Evolutionary conservation across 169 alveolate genomes (phyloP).

Genomic region (Toxoplasma gondii): DNA sequence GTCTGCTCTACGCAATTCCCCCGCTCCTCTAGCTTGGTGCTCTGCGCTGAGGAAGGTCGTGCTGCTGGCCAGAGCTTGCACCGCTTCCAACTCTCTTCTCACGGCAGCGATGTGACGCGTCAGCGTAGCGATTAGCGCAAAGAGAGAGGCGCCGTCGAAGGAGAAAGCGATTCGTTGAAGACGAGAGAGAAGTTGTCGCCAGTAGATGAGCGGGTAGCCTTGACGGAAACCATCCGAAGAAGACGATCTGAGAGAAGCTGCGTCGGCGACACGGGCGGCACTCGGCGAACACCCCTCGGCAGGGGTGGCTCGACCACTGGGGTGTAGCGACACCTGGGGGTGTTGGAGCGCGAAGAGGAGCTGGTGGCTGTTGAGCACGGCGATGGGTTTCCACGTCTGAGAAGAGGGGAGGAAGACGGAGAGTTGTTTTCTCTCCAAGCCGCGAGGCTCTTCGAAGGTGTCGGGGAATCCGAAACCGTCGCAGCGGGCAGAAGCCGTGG

Average conservation of each 20-base stretch:
- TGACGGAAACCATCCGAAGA: not conserved
- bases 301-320: not conserved
- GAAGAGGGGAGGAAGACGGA: not conserved
- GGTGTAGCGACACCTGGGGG: constrained; percentile 6
- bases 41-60: not conserved
- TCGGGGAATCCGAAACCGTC: not conserved
- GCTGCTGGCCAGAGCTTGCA: not conserved
- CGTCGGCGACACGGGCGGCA: not conserved
- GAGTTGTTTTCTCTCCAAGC: not conserved
- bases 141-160: not conserved
- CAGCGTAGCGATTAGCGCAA: not conserved
- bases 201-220: not conserved
- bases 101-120: not conserved
- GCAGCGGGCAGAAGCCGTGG: not conserved
- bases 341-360: constrained; percentile 32
- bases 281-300: not conserved
- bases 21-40: no score
- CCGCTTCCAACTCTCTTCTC: not conserved
- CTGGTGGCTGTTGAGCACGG: not conserved
- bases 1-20: not conserved
- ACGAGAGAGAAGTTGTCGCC: not conserved
- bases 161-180: constrained; percentile 22
- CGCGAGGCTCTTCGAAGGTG: not conserved
- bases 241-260: not conserved
- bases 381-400: constrained; percentile 7